These are phyloP conservation scores for Daldinia concentrica DNA, from an alignment of 495 filamentous ascomycete genomes.

Conservation along the genomic window DNA sequence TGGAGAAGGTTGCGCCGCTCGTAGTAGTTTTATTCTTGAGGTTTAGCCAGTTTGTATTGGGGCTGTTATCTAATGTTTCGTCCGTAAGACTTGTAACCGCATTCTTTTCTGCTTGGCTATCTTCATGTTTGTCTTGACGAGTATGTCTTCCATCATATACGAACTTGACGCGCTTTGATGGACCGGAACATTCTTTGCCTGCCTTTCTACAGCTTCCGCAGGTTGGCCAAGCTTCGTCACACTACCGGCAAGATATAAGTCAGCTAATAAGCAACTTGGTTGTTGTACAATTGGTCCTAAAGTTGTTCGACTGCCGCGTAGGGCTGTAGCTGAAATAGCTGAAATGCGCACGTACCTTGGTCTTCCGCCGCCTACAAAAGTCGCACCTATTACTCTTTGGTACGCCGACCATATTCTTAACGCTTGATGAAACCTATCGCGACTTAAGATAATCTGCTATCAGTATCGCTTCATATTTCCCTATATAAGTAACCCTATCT, in stretches of 20 bases:
- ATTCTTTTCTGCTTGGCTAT: background rate
- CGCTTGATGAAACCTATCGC: slow-evolving; percentile 10
- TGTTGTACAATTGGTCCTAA: too few species aligned
- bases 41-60: slow-evolving; percentile 1
- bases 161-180: slow-evolving; percentile 24
- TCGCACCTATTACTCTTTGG: slow-evolving; percentile 33
- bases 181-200: slow-evolving; percentile 31
- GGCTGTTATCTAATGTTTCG: background rate
- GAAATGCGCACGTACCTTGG: slow-evolving; percentile 18
- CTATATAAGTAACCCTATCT: background rate
- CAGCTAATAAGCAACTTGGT: slow-evolving; percentile 15
- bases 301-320: background rate
- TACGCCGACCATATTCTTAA: slow-evolving; percentile 32
- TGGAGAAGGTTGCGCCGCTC: slow-evolving; percentile 27
- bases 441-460: background rate
- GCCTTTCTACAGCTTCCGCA: slow-evolving; percentile 32
- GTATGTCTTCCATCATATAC: slow-evolving; percentile 22
- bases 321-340: background rate
- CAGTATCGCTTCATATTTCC: background rate
- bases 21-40: slow-evolving; percentile 15
- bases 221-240: slow-evolving; percentile 34
- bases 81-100: background rate
- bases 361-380: slow-evolving; percentile 31
- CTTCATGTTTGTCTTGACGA: background rate
- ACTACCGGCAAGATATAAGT: slow-evolving; percentile 9